Conservation (phyloP, 106 monocot genomes). For the Triglochin maritima region DNA sequence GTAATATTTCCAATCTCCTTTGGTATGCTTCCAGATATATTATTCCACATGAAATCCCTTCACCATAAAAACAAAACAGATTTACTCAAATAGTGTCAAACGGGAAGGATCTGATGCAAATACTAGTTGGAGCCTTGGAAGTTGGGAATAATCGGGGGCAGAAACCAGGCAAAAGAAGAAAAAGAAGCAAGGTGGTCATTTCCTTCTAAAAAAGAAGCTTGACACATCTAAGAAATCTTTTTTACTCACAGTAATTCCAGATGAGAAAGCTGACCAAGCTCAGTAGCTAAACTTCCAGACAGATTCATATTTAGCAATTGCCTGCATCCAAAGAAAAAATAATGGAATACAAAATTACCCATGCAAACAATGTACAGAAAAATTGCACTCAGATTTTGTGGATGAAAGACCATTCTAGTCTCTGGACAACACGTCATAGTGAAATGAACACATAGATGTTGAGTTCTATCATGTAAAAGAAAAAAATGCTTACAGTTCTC, state of each 20-base stretch:
- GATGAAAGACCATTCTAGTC: too few relatives aligned
- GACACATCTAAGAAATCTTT: background rate
- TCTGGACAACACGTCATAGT: too few relatives aligned
- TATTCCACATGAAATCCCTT: conserved; percentile 99
- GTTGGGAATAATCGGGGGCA: too few relatives aligned
- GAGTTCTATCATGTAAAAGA: background rate
- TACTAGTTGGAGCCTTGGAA: too few relatives aligned
- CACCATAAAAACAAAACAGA: conserved; percentile 14
- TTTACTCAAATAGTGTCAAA: background rate
- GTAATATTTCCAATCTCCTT: conserved; percentile 92
- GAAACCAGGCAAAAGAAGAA: too few relatives aligned
- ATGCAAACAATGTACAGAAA: too few relatives aligned
- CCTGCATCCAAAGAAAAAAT: conserved; percentile 26
- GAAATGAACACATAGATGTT: too few relatives aligned
- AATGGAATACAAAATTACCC: background rate
- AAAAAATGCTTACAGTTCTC: conserved; percentile 52
- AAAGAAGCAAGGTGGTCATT: too few relatives aligned
- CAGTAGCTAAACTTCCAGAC: conserved; percentile 85
- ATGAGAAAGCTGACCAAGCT: conserved; percentile 57
- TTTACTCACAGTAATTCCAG: conserved; percentile 77
- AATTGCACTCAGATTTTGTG: too few relatives aligned
- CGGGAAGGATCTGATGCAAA: background rate
- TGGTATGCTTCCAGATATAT: conserved; percentile 73
- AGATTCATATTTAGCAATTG: conserved; percentile 72
- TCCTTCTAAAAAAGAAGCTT: background rate